A percentile compares a stretch with the other conserved stretches of the same genome.
Conservation (phyloP, 1,284 basidiomycete genomes). For the Clitocybe nebularis region DNA sequence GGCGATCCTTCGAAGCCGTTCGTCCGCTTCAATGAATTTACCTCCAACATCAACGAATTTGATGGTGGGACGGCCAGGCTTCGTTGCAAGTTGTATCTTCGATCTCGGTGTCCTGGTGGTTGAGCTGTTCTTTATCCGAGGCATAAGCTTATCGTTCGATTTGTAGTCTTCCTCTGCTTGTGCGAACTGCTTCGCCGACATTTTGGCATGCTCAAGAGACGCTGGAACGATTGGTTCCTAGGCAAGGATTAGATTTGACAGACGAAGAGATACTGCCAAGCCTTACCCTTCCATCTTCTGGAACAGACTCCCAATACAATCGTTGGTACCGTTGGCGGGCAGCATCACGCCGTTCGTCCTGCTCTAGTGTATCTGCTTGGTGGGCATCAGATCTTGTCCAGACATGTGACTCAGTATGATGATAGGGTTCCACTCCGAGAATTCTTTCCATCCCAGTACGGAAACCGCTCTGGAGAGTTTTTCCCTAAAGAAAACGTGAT, state of each 20-base stretch:
- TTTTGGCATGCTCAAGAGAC: constrained; percentile 42
- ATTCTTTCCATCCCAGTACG: constrained; percentile 63
- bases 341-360: constrained; percentile 50
- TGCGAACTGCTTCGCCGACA: constrained; percentile 28
- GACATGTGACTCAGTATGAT: constrained; percentile 6
- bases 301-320: constrained; percentile 70
- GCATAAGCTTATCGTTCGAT: constrained; percentile 35
- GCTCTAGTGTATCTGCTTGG: constrained; percentile 58
- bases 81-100: constrained; percentile 31
- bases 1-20: constrained; percentile 44
- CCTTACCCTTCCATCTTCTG: constrained; percentile 59
- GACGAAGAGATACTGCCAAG: constrained; percentile 9
- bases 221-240: constrained; percentile 58
- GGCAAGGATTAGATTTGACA: background rate
- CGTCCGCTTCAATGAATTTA: constrained; percentile 57
- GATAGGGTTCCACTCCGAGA: constrained; percentile 39
- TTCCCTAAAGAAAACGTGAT: constrained; percentile 36
- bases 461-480: constrained; percentile 64
- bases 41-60: constrained; percentile 69
- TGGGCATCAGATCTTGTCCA: constrained; percentile 38
- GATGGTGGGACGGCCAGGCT: constrained; percentile 44
- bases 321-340: constrained; percentile 65
- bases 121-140: constrained; percentile 28
- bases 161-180: constrained; percentile 31
- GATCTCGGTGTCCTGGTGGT: constrained; percentile 33